Evolutionary conservation across 345 rosid species (phyloP).

Genomic region (Citrus cavaleriei): DNA sequence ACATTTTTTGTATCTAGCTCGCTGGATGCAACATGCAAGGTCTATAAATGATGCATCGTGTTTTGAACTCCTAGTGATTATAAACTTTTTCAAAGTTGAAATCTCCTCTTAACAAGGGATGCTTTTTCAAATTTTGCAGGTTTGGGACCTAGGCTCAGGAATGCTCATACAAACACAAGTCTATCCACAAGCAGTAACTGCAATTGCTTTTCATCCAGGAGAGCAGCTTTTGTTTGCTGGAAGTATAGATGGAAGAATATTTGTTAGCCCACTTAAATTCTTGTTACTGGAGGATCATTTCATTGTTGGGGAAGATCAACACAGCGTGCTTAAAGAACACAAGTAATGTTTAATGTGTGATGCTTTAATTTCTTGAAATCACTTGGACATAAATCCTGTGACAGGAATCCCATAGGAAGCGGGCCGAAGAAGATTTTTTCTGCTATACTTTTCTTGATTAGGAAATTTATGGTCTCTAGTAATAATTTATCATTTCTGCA

Average conservation of each 20-base stretch:
- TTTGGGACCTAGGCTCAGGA: slow-evolving; percentile 48
- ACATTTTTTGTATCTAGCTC: slow-evolving; percentile 42
- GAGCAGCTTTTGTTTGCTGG: slow-evolving; percentile 40
- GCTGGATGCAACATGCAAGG: slow-evolving; percentile 54
- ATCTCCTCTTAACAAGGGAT: neutral
- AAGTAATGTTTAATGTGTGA: slow-evolving; percentile 55
- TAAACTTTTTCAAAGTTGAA: neutral
- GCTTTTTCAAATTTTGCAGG: slow-evolving; percentile 21
- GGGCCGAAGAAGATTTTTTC: neutral
- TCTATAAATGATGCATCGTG: slow-evolving; percentile 8
- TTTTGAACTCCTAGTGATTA: neutral
- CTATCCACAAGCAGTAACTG: slow-evolving; percentile 37
- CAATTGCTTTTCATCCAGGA: slow-evolving; percentile 33
- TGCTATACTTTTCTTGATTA: neutral
- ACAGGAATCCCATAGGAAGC: neutral
- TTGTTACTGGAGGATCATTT: slow-evolving; percentile 33
- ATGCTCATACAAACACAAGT: slow-evolving; percentile 34
- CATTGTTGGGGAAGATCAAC: slow-evolving; percentile 22
- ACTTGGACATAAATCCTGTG: neutral
- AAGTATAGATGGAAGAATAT: slow-evolving; percentile 45
- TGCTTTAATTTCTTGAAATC: slow-evolving; percentile 25
- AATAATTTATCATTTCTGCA: neutral
- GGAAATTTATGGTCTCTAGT: neutral
- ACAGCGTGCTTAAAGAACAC: slow-evolving; percentile 44
- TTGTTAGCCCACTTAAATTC: slow-evolving; percentile 21